phyloP scores from a whole-genome alignment of 495 filamentous ascomycete genomes.

The Lasiosphaeriaceae sp. region DNA sequence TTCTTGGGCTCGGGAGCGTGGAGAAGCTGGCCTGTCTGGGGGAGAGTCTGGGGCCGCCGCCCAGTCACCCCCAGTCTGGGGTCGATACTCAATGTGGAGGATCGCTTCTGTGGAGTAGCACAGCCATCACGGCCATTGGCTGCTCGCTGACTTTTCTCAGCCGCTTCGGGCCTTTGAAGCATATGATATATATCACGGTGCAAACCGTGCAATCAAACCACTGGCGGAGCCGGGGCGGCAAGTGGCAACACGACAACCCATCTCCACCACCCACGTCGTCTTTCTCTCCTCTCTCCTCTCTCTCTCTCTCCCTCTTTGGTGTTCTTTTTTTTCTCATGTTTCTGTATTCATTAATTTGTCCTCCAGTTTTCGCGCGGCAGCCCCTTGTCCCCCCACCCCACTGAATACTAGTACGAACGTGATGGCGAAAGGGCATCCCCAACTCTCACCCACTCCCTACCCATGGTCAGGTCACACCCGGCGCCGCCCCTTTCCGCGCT shows the following conservation, averaged over 20 bases:
- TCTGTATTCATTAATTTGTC: too few species aligned
- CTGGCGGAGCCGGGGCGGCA: conserved; percentile 1
- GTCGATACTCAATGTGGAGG: conserved; percentile 3
- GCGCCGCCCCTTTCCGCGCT: conserved; percentile 4
- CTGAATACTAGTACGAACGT: too few species aligned
- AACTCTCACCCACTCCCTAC: background rate
- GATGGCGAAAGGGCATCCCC: background rate
- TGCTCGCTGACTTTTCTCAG: background rate
- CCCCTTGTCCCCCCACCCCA: background rate
- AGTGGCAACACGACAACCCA: conserved; percentile 4
- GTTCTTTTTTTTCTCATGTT: too few species aligned
- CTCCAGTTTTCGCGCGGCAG: too few species aligned
- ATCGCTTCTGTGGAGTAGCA: background rate
- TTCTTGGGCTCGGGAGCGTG: background rate
- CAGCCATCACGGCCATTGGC: conserved; percentile 4
- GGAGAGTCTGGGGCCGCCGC: background rate
- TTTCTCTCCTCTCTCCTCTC: too few species aligned
- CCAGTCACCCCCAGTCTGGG: conserved; percentile 2
- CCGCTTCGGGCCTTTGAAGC: conserved; percentile 22
- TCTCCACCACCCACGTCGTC: too few species aligned
- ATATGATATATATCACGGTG: conserved; percentile 6
- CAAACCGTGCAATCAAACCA: too few species aligned
- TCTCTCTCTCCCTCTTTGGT: too few species aligned
- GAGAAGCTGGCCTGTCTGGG: background rate
- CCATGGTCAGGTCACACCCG: background rate